A percentile compares a stretch with the other conserved stretches of the same genome.
phyloP scores from a whole-genome alignment of 352 stramenopile species.

The Globisporangium spinosum region DNA sequence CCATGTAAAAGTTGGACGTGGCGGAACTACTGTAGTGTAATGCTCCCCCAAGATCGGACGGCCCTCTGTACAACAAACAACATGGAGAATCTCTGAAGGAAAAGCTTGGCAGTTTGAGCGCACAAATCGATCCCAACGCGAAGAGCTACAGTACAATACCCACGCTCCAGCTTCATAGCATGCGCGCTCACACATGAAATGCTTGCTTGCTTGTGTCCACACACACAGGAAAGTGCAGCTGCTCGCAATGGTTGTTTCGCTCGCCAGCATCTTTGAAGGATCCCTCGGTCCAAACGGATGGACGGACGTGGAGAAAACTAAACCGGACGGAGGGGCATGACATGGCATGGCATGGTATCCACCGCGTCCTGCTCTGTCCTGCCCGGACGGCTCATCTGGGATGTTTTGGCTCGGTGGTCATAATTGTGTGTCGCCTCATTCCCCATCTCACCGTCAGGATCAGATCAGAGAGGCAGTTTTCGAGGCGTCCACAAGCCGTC shows the following conservation, averaged over 20 bases:
- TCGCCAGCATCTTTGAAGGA: background rate
- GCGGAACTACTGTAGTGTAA: background rate
- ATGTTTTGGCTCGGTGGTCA: background rate
- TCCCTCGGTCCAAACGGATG: background rate
- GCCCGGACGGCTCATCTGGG: background rate
- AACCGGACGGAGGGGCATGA: background rate
- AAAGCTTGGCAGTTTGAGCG: background rate
- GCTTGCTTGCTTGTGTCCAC: no score
- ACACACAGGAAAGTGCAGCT: background rate
- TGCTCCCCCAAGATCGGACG: background rate
- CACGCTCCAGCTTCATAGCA: no score
- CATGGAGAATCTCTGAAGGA: background rate
- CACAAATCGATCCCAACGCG: no score
- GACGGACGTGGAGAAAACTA: background rate
- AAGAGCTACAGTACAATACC: no score
- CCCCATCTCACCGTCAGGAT: background rate
- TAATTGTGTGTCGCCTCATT: background rate
- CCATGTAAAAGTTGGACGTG: conserved; percentile 7
- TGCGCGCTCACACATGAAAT: no score
- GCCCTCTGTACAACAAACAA: background rate
- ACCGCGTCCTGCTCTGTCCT: background rate
- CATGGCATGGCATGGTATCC: background rate
- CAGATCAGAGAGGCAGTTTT: conserved; percentile 4
- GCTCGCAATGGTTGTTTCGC: background rate
- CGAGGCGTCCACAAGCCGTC: background rate